Evolutionary conservation across 768 basidiomycete species (phyloP).

Genomic region (Pisolithus tinctorius): DNA sequence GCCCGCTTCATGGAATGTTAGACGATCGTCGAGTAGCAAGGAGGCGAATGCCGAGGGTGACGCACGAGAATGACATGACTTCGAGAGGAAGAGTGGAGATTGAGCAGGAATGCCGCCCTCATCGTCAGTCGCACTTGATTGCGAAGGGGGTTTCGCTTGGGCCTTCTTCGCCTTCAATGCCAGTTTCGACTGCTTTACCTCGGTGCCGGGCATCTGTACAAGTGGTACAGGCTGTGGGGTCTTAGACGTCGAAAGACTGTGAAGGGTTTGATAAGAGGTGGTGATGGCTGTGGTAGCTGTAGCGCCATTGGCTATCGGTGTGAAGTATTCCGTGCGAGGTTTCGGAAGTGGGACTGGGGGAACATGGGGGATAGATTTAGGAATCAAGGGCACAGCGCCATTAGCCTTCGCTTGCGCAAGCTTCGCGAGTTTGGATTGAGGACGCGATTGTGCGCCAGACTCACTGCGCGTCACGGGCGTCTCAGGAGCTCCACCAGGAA

Average conservation of each 20-base stretch:
- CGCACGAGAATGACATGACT: conserved; percentile 54
- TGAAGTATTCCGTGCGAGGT: conserved; percentile 61
- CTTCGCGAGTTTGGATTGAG: conserved; percentile 67
- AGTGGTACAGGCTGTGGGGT: conserved; percentile 12
- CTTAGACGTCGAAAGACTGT: conserved; percentile 43
- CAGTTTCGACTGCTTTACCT: conserved; percentile 60
- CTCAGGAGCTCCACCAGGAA: conserved; percentile 14
- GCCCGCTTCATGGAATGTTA: conserved; percentile 31
- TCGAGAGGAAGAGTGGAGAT: conserved; percentile 54
- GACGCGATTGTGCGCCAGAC: conserved; percentile 25
- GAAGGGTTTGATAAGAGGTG: conserved; percentile 69
- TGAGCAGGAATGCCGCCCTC: conserved; percentile 29
- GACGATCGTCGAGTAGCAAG: conserved; percentile 53
- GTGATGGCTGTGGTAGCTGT: conserved; percentile 84
- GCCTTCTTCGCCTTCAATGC: conserved; percentile 66
- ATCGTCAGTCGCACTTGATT: conserved; percentile 33
- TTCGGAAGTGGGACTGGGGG: conserved; percentile 34
- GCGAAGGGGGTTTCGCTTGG: conserved; percentile 35
- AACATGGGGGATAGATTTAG: conserved; percentile 14
- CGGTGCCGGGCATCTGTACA: conserved; percentile 25
- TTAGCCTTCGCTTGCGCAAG: conserved; percentile 56
- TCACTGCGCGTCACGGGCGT: conserved; percentile 9
- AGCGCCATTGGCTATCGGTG: conserved; percentile 74
- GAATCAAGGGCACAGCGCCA: conserved; percentile 17
- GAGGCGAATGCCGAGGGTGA: conserved; percentile 74